Percentiles rank a stretch among this genome's conserved stretches.
Conservation (phyloP, 192 early-diverging fungal genomes). For the Helicostylum pulchrum region DNA sequence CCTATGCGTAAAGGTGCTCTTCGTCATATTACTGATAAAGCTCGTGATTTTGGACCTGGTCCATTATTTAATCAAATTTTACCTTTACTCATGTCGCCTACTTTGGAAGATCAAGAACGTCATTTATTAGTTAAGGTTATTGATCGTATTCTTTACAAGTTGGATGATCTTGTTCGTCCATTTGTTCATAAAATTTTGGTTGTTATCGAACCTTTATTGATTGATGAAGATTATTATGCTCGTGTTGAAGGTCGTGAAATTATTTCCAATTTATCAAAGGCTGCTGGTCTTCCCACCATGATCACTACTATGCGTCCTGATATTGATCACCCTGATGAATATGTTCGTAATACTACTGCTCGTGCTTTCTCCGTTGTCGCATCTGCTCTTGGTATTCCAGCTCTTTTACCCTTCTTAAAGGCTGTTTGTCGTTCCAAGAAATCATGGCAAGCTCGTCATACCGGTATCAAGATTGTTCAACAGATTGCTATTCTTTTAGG, state of each 20-base stretch:
- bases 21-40: slow-evolving; percentile 94
- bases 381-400: slow-evolving; percentile 92
- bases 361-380: slow-evolving; percentile 97
- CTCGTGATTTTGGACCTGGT: slow-evolving; percentile 89
- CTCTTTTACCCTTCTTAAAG: slow-evolving; percentile 90
- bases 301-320: slow-evolving; percentile 99
- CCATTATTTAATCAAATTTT: slow-evolving; percentile 96
- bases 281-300: slow-evolving; percentile 96
- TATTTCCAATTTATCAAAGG: slow-evolving; percentile 95
- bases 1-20: slow-evolving; percentile 90
- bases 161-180: slow-evolving; percentile 94
- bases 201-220: slow-evolving; percentile 95
- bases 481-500: slow-evolving; percentile 95
- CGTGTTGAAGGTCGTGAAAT: slow-evolving; percentile 97
- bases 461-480: slow-evolving; percentile 95
- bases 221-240: slow-evolving; percentile 97
- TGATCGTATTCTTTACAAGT: slow-evolving; percentile 92
- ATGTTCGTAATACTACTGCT: slow-evolving; percentile 96
- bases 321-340: slow-evolving; percentile 97
- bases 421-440: slow-evolving; percentile 94
- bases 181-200: slow-evolving; percentile 99
- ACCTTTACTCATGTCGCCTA: slow-evolving; percentile 94
- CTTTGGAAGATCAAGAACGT: slow-evolving; percentile 96
- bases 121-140: slow-evolving; percentile 98
- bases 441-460: slow-evolving; percentile 98